These are phyloP conservation scores for Fusarium sp. DNA, from an alignment of 2,329 filamentous ascomycete genomes.

Conservation along the genomic window DNA sequence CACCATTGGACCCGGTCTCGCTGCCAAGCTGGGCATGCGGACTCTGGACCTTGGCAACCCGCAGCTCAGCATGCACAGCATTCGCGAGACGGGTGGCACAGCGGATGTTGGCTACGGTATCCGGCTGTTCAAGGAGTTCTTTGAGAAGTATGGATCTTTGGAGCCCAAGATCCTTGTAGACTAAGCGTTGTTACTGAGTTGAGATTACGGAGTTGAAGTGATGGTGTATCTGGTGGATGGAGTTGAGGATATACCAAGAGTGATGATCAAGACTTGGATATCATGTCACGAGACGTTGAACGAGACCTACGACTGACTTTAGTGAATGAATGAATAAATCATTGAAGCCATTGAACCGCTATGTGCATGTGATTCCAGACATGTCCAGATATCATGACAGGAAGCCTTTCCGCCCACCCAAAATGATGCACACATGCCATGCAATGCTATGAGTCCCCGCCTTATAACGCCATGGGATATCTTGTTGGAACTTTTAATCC, in stretches of 20 bases:
- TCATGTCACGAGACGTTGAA: conserved; percentile 9
- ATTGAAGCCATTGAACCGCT: conserved; percentile 5
- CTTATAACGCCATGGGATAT: conserved; percentile 33
- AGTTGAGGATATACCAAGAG: conserved; percentile 20
- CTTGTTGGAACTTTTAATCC: conserved; percentile 24
- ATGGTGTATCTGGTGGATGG: neutral
- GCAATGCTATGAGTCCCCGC: conserved; percentile 9
- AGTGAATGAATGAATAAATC: conserved; percentile 1
- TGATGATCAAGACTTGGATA: neutral
- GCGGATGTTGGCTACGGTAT: conserved; percentile 88
- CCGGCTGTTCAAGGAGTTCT: conserved; percentile 86
- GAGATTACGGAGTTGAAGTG: conserved; percentile 13
- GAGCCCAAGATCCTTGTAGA: conserved; percentile 86
- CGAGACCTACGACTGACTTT: conserved; percentile 3
- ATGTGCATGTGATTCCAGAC: neutral
- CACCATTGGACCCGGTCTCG: conserved; percentile 97
- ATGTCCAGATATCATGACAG: conserved; percentile 38
- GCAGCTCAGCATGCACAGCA: conserved; percentile 96
- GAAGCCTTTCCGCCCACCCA: neutral
- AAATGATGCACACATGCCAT: conserved; percentile 1
- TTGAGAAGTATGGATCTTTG: conserved; percentile 80
- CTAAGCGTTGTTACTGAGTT: conserved; percentile 49
- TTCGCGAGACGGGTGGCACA: conserved; percentile 88
- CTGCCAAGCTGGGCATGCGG: conserved; percentile 82
- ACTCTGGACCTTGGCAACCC: conserved; percentile 94